Evolutionary conservation across 495 filamentous ascomycete genomes (phyloP), one percentile per base, ranked within the genome.

Genomic region (Geoglossum glabrum): DNA sequence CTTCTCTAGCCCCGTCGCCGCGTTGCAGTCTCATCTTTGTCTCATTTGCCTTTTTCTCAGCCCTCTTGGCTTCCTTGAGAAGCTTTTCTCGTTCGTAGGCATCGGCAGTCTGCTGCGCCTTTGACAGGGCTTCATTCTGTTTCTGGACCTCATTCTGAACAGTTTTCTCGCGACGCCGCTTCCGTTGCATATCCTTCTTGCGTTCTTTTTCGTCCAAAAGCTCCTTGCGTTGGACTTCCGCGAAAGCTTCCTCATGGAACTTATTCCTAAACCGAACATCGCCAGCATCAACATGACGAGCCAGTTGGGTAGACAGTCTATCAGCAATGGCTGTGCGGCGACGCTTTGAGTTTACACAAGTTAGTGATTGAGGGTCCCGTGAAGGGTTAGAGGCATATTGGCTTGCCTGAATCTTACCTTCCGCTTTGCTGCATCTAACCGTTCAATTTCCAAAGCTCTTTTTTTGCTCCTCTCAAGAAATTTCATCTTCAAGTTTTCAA

Each of bases 121-220:
- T 83, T 54, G 80, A 75, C 51, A 93, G 73, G 4, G 87, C 88
- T 59, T 90, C 83, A 10, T 83, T 74, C 61, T 90, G 86, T 70
- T 94, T 90, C 63, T 89, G 82, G 64, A 86, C 79, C 47, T 90
- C 88, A 58, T 82, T 76, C 15, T 85, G 84, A 66, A 95, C 84
- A 11, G 92, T 94, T 71, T 95, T 95, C 67, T 98, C 92, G 21
- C 92, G 81, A n/a, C 92, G 83, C 26, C 92, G 81, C 72, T 96
- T 97, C 26, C 93, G 84, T 65, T 99, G 92, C 85, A 96, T 95
- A 61, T 97, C 92, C 72, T 99, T 99, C 76, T 99, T 99, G 28
- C 93, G 87, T 70, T 97, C 93, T 68, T 97, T 99, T 67, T 99
- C 92, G 52, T 92, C 88, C 57, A 85, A 84, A 8, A 95, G 75